Percentiles rank a stretch among this genome's conserved stretches.
Conservation (phyloP, 108 stramenopile genomes). For the Cyclotella atomus region DNA sequence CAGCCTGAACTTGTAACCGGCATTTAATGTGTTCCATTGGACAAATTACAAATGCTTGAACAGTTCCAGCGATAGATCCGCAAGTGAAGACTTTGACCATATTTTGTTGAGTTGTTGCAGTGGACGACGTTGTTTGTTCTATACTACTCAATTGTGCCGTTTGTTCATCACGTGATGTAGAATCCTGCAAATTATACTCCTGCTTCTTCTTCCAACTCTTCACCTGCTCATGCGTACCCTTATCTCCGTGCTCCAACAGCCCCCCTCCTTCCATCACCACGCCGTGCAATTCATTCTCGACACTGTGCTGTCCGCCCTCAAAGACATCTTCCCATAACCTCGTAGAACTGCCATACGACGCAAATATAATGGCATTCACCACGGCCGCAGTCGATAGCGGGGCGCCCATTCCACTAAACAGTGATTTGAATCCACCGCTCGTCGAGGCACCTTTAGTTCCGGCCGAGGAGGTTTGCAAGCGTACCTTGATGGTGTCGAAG, state of each 20-base stretch:
- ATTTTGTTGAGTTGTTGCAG: conserved; percentile 18
- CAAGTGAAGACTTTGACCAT: conserved; percentile 72
- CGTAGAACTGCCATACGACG: conserved; percentile 77
- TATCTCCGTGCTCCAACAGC: conserved; percentile 38
- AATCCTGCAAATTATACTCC: not conserved
- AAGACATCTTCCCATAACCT: conserved; percentile 70
- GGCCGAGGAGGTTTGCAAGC: conserved; percentile 47
- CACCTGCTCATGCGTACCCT: conserved; percentile 38
- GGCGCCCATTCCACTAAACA: conserved; percentile 88
- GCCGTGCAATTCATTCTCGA: conserved; percentile 24
- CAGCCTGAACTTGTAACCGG: conserved; percentile 80
- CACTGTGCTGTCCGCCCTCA: conserved; percentile 14
- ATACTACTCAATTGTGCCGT: not conserved
- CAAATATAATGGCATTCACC: conserved; percentile 91
- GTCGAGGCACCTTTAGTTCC: conserved; percentile 5
- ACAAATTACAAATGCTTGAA: conserved; percentile 81
- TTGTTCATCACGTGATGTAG: too few species aligned
- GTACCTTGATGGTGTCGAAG: conserved; percentile 91
- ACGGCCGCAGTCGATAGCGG: conserved; percentile 83
- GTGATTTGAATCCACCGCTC: conserved; percentile 48
- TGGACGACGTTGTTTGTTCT: not conserved
- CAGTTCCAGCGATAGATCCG: conserved; percentile 86
- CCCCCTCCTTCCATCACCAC: conserved; percentile 23
- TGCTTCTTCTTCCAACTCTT: conserved; percentile 13
- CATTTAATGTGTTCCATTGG: conserved; percentile 95